Evolutionary conservation across 2,329 filamentous ascomycete species (phyloP).

Genomic region (Trichoderma koningiopsis): DNA sequence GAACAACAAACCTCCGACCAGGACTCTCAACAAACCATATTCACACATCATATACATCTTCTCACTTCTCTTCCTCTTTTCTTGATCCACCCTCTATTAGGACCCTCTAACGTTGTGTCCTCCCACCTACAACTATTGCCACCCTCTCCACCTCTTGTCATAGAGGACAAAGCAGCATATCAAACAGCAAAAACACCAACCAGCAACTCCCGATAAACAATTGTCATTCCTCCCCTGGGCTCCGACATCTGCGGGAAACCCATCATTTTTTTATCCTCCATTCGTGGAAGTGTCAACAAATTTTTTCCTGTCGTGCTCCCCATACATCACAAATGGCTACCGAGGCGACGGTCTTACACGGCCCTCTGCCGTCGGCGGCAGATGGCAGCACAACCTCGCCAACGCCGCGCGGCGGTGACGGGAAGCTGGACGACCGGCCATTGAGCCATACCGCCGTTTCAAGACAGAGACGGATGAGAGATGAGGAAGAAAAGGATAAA

Average conservation of each 20-base stretch:
- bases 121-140: not conserved
- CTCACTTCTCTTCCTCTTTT: not conserved
- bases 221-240: not conserved
- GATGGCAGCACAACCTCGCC: constrained; percentile 16
- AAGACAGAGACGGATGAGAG: not conserved
- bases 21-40: not conserved
- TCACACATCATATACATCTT: not conserved
- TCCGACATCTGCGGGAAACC: not conserved
- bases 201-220: not conserved
- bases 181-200: constrained; percentile 1
- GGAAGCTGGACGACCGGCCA: not conserved
- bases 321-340: constrained; percentile 3
- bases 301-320: constrained; percentile 1
- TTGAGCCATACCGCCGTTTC: not conserved
- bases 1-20: not conserved
- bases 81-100: not conserved
- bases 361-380: constrained; percentile 19
- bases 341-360: constrained; percentile 23
- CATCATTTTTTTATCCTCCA: not conserved
- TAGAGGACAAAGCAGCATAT: not conserved
- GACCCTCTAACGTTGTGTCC: not conserved
- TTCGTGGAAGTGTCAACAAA: not conserved
- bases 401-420: constrained; percentile 18
- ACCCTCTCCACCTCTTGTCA: not conserved
- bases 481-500: constrained; percentile 1